These are phyloP conservation scores for Auricularia sp. DNA, from an alignment of 768 basidiomycete species.

Conservation along the genomic window DNA sequence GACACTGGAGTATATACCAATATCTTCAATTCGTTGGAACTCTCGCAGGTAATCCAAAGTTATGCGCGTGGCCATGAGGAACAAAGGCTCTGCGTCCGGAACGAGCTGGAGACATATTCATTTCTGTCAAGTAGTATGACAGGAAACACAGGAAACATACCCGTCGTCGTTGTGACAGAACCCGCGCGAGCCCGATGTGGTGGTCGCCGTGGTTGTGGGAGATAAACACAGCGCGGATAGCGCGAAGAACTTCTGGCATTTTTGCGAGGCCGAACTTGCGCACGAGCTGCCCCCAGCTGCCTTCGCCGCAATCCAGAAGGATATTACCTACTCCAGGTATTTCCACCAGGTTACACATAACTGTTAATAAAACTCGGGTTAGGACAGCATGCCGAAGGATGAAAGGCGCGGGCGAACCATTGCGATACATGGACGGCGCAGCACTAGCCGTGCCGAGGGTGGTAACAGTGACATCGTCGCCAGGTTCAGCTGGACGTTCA, in stretches of 20 bases:
- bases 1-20: slow-evolving; percentile 37
- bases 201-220: slow-evolving; percentile 92
- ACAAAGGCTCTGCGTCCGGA: slow-evolving; percentile 51
- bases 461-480: slow-evolving; percentile 57
- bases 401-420: slow-evolving; percentile 42
- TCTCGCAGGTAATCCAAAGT: slow-evolving; percentile 65
- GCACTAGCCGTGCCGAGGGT: slow-evolving; percentile 87
- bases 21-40: slow-evolving; percentile 55
- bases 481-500: slow-evolving; percentile 24
- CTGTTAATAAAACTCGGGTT: not conserved
- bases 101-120: slow-evolving; percentile 38
- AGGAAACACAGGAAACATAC: slow-evolving; percentile 29
- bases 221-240: slow-evolving; percentile 71
- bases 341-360: slow-evolving; percentile 47
- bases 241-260: slow-evolving; percentile 39
- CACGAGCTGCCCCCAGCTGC: slow-evolving; percentile 80
- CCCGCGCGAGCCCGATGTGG: slow-evolving; percentile 68
- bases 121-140: no score
- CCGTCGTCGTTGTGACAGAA: slow-evolving; percentile 59
- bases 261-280: slow-evolving; percentile 58
- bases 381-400: not conserved
- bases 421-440: slow-evolving; percentile 75
- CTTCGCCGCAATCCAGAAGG: slow-evolving; percentile 86
- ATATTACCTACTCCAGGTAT: slow-evolving; percentile 66
- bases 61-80: slow-evolving; percentile 50